phyloP scores from a whole-genome alignment of 2,329 filamentous ascomycete species.

The Fonsecaea pugnacius region DNA sequence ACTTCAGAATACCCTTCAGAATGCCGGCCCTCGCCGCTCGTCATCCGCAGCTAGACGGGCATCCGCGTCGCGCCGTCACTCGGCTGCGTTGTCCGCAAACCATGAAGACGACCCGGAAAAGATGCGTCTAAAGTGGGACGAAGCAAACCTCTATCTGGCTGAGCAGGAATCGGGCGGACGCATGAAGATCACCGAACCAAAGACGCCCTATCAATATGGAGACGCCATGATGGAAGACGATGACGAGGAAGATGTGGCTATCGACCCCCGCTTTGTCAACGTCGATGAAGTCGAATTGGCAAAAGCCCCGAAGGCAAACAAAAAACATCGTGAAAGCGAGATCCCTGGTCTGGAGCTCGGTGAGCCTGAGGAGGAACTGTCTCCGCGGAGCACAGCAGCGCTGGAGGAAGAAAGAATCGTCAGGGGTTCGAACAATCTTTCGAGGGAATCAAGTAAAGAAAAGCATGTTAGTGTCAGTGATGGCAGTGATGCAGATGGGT shows the following conservation, averaged over 20 bases:
- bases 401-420: slow-evolving; percentile 51
- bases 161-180: slow-evolving; percentile 91
- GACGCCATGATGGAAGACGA: slow-evolving; percentile 91
- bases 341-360: slow-evolving; percentile 92
- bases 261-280: slow-evolving; percentile 39
- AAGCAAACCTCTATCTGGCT: slow-evolving; percentile 94
- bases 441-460: slow-evolving; percentile 52
- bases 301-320: slow-evolving; percentile 48
- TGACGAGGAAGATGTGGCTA: slow-evolving; percentile 54
- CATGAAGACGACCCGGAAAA: slow-evolving; percentile 62
- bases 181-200: slow-evolving; percentile 99
- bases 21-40: slow-evolving; percentile 85
- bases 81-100: slow-evolving; percentile 54
- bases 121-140: slow-evolving; percentile 93
- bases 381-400: slow-evolving; percentile 45
- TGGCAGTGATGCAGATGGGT: slow-evolving; percentile 53
- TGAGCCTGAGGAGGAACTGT: slow-evolving; percentile 79
- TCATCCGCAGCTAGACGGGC: slow-evolving; percentile 72
- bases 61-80: slow-evolving; percentile 71
- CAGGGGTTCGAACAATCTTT: slow-evolving; percentile 46
- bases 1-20: slow-evolving; percentile 90
- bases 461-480: slow-evolving; percentile 82
- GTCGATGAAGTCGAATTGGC: slow-evolving; percentile 67
- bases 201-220: slow-evolving; percentile 92
- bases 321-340: slow-evolving; percentile 66